These are phyloP conservation scores for Rhodotorula graminis DNA, from an alignment of 768 basidiomycete genomes.

Conservation along the genomic window DNA sequence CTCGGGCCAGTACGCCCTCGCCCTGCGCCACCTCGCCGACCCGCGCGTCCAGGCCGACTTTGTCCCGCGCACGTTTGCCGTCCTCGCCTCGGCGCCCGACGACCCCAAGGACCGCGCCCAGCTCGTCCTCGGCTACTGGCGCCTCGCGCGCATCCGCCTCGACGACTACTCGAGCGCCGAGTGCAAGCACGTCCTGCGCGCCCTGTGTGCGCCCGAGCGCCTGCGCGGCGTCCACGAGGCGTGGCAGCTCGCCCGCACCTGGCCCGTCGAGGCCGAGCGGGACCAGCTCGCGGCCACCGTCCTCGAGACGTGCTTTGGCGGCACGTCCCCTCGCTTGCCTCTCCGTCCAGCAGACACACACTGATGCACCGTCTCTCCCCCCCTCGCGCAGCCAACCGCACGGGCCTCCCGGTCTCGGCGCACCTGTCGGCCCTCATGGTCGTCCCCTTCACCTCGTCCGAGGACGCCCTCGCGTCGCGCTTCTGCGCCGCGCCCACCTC, in stretches of 20 bases:
- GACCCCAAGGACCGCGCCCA: background rate
- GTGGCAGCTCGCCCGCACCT: constrained; percentile 26
- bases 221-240: constrained; percentile 28
- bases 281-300: constrained; percentile 8
- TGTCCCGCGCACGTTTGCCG: constrained; percentile 22
- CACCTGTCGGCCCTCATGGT: constrained; percentile 30
- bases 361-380: background rate
- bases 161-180: constrained; percentile 2
- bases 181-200: constrained; percentile 14
- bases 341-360: background rate
- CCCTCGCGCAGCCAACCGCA: constrained; percentile 17
- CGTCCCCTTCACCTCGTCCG: constrained; percentile 18
- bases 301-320: constrained; percentile 34
- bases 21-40: constrained; percentile 26
- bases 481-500: constrained; percentile 22
- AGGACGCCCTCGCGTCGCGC: constrained; percentile 17
- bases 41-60: constrained; percentile 33
- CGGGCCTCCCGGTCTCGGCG: background rate
- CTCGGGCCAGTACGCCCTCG: constrained; percentile 3
- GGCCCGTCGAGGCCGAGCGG: constrained; percentile 18
- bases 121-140: constrained; percentile 34
- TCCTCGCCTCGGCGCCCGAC: constrained; percentile 11
- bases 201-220: constrained; percentile 16
- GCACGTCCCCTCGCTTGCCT: constrained; percentile 1
- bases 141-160: constrained; percentile 15